Percentiles rank a stretch among this genome's conserved stretches.
Evolutionary conservation across 2,329 filamentous ascomycete genomes (phyloP).

Genomic region (Fusarium sulawesiense): DNA sequence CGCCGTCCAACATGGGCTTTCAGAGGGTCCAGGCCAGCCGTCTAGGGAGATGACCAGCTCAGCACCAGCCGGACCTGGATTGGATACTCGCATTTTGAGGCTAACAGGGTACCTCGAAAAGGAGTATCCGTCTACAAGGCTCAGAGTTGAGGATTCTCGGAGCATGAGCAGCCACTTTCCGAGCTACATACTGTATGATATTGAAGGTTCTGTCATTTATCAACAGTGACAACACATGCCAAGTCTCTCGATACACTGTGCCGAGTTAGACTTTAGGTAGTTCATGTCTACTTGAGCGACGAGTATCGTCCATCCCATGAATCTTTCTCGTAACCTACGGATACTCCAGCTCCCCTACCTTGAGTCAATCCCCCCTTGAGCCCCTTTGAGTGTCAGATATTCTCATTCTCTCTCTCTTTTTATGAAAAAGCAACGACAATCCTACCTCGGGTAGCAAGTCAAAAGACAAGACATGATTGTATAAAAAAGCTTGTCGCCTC

Average conservation of each 20-base stretch:
- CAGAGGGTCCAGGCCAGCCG: conserved; percentile 32
- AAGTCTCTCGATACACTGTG: conserved; percentile 13
- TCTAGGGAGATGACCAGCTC: conserved; percentile 20
- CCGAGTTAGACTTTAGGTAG: neutral
- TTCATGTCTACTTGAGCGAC: conserved; percentile 4
- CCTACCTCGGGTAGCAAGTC: conserved; percentile 14
- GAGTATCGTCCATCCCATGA: conserved; percentile 7
- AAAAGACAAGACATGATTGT: conserved; percentile 10
- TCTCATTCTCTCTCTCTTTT: neutral
- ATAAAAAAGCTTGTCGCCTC: conserved; percentile 25
- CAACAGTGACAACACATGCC: neutral
- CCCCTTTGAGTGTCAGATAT: neutral
- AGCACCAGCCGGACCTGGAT: conserved; percentile 40
- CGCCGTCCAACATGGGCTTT: conserved; percentile 23
- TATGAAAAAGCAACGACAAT: conserved; percentile 18
- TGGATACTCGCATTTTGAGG: conserved; percentile 8
- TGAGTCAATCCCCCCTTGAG: conserved; percentile 12
- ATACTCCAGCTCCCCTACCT: conserved; percentile 6
- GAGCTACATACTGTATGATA: neutral
- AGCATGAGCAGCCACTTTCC: conserved; percentile 5
- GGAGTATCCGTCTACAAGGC: conserved; percentile 15
- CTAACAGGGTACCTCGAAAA: conserved; percentile 17
- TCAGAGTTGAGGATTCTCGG: conserved; percentile 15
- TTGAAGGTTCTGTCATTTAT: neutral
- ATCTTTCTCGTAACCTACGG: neutral